Percentiles rank a stretch among this genome's conserved stretches.
Evolutionary conservation across 2,329 filamentous ascomycete genomes (phyloP).

Genomic region (Claviceps maximensis): DNA sequence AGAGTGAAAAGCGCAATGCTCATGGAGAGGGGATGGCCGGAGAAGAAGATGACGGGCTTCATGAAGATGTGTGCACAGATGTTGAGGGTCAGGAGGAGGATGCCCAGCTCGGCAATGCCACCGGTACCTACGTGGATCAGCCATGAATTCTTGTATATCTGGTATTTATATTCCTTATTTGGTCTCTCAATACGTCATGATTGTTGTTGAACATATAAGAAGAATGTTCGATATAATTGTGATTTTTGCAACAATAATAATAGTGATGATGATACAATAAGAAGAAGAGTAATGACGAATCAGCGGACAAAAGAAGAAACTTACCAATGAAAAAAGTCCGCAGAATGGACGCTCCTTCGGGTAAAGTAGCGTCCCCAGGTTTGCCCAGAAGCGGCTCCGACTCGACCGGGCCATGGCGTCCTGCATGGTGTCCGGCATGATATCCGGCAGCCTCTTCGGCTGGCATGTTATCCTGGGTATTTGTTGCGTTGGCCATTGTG

Average conservation of each 20-base stretch:
- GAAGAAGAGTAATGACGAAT: background rate
- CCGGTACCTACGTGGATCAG: constrained; percentile 51
- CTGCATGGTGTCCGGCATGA: background rate
- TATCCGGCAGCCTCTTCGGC: constrained; percentile 9
- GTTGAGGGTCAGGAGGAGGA: constrained; percentile 59
- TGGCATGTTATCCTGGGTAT: constrained; percentile 41
- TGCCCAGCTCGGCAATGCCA: constrained; percentile 65
- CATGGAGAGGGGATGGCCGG: constrained; percentile 67
- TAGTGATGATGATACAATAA: too few relatives aligned
- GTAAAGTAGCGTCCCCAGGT: constrained; percentile 61
- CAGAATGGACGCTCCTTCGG: constrained; percentile 46
- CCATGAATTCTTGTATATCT: too few relatives aligned
- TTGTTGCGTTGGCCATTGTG: constrained; percentile 55
- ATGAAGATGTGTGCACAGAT: constrained; percentile 69
- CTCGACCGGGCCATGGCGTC: constrained; percentile 13
- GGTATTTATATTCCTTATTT: too few relatives aligned
- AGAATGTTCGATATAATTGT: too few relatives aligned
- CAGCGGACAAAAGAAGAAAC: background rate
- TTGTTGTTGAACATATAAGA: too few relatives aligned
- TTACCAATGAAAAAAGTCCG: constrained; percentile 65
- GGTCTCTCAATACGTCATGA: background rate
- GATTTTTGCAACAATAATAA: too few relatives aligned
- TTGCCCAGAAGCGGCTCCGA: constrained; percentile 34
- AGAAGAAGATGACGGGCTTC: constrained; percentile 64
- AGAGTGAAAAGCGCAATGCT: constrained; percentile 58